phyloP scores from a whole-genome alignment of 2,329 filamentous ascomycete genomes.

The Spiromastix sp. region DNA sequence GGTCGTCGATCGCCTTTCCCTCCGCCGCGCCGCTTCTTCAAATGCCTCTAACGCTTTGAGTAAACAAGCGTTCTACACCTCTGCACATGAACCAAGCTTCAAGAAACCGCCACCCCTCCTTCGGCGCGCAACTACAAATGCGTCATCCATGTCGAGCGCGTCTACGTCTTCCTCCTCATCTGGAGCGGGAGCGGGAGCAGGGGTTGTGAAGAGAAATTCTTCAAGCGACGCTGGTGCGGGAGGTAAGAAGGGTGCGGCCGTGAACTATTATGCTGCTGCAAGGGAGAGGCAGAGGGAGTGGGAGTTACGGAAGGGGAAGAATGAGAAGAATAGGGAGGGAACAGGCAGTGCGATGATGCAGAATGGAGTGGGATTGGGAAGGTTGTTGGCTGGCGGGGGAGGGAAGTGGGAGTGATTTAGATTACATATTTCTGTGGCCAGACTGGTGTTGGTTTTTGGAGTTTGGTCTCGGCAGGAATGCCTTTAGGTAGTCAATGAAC shows the following conservation, averaged over 20 bases:
- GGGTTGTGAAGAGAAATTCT: neutral
- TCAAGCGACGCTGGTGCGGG: too few species aligned
- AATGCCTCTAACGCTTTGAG: slow-evolving; percentile 23
- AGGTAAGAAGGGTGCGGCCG: slow-evolving; percentile 48
- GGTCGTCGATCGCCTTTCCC: slow-evolving; percentile 34
- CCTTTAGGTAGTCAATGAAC: too few species aligned
- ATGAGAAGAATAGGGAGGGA: slow-evolving; percentile 27
- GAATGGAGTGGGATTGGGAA: slow-evolving; percentile 27
- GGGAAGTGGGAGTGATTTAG: slow-evolving; percentile 26
- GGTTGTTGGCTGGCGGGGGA: slow-evolving; percentile 25
- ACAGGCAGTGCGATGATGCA: slow-evolving; percentile 32
- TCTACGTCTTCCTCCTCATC: slow-evolving; percentile 1
- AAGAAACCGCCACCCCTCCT: slow-evolving; percentile 5
- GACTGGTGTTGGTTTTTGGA: too few species aligned
- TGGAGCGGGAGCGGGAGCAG: neutral
- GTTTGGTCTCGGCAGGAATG: too few species aligned
- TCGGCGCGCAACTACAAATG: slow-evolving; percentile 21
- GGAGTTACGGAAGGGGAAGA: slow-evolving; percentile 41
- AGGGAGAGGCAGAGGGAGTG: slow-evolving; percentile 49
- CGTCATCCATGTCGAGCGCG: slow-evolving; percentile 18
- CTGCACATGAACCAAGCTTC: slow-evolving; percentile 8
- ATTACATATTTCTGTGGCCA: neutral
- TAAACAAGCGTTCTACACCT: slow-evolving; percentile 25
- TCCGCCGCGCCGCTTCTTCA: slow-evolving; percentile 36
- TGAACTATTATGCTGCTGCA: slow-evolving; percentile 46